Evolutionary conservation across 2,329 filamentous ascomycete genomes (phyloP).

Genomic region (Magnaporthiopsis rhizophila): DNA sequence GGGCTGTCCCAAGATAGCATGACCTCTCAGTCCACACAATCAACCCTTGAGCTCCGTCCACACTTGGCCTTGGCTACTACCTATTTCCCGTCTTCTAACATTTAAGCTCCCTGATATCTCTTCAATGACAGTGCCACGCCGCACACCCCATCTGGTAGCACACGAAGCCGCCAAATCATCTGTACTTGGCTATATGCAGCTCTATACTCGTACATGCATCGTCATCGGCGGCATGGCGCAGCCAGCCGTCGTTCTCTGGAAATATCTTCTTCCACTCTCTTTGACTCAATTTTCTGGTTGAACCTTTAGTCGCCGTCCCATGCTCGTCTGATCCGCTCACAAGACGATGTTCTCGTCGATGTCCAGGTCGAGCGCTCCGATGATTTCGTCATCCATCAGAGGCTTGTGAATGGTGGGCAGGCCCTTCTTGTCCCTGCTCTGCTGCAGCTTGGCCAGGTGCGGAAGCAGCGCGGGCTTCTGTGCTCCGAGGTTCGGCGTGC

Average conservation of each 20-base stretch:
- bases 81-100: too few species aligned
- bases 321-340: constrained; percentile 1
- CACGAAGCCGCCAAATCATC: too few species aligned
- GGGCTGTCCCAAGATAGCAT: too few species aligned
- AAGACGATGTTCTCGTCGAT: constrained; percentile 74
- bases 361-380: constrained; percentile 79
- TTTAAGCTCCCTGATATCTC: too few species aligned
- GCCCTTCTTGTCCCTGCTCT: constrained; percentile 45
- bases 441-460: constrained; percentile 45
- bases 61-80: too few species aligned
- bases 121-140: too few species aligned
- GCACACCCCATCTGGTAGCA: too few species aligned
- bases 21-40: neutral
- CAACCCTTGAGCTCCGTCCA: neutral
- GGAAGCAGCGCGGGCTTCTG: constrained; percentile 38
- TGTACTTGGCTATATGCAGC: too few species aligned
- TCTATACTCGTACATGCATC: neutral
- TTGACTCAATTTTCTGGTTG: neutral
- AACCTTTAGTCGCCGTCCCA: neutral
- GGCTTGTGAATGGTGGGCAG: constrained; percentile 66
- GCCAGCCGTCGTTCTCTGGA: neutral
- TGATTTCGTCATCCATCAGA: constrained; percentile 85
- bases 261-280: neutral
- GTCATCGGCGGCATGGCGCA: neutral
- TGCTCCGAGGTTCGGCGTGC: constrained; percentile 37